Percentiles rank a stretch among this genome's conserved stretches.
Evolutionary conservation across 352 stramenopile species (phyloP).

Genomic region (Phytophthora pini): DNA sequence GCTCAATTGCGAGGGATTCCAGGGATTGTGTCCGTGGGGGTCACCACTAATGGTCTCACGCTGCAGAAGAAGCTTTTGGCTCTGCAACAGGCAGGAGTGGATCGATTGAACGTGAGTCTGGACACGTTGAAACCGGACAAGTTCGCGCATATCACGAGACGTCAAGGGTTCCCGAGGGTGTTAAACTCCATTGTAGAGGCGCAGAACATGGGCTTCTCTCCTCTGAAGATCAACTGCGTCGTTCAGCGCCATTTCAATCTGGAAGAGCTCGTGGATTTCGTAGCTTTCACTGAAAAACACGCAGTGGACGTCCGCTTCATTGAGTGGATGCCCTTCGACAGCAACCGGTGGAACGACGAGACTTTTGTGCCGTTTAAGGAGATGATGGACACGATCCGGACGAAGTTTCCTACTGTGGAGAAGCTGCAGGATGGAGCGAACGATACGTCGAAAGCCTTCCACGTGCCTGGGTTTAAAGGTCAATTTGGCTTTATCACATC

Average conservation of each 20-base stretch:
- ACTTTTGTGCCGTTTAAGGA: slow-evolving; percentile 95
- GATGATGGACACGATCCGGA: slow-evolving; percentile 80
- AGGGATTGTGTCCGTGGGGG: slow-evolving; percentile 85
- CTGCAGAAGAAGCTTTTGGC: slow-evolving; percentile 84
- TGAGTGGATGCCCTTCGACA: slow-evolving; percentile 99
- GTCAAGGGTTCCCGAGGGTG: slow-evolving; percentile 89
- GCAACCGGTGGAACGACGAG: slow-evolving; percentile 95
- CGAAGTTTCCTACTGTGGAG: slow-evolving; percentile 51
- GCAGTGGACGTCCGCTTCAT: slow-evolving; percentile 97
- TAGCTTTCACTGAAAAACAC: slow-evolving; percentile 88
- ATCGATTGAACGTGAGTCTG: slow-evolving; percentile 95
- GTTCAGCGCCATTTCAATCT: slow-evolving; percentile 97
- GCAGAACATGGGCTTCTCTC: slow-evolving; percentile 51
- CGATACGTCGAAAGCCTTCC: slow-evolving; percentile 97
- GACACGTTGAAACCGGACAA: slow-evolving; percentile 94
- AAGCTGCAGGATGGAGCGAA: slow-evolving; percentile 83
- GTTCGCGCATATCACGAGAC: slow-evolving; percentile 94
- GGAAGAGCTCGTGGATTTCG: slow-evolving; percentile 95
- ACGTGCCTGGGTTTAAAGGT: slow-evolving; percentile 66
- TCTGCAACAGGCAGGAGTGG: slow-evolving; percentile 87
- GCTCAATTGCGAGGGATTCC: slow-evolving; percentile 61
- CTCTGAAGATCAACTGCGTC: slow-evolving; percentile 98
- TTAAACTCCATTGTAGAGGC: slow-evolving; percentile 85
- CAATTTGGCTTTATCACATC: slow-evolving; percentile 97
- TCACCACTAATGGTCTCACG: slow-evolving; percentile 97